Conservation (phyloP, 2,329 filamentous ascomycete species). For the Trichoderma sp. region DNA sequence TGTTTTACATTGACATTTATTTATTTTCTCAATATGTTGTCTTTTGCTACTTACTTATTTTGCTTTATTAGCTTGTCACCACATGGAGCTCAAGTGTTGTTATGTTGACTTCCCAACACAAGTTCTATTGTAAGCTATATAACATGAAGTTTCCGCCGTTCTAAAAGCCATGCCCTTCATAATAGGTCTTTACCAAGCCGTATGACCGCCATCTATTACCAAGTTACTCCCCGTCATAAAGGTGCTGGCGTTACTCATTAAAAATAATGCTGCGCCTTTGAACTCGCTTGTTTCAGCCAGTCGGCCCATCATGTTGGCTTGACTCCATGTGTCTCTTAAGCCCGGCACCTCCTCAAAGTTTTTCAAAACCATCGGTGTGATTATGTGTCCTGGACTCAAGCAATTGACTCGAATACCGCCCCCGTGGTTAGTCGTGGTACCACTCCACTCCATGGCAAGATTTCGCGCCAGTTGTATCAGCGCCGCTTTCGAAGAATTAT, state of each 20-base stretch:
- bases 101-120: no score
- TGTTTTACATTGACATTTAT: no score
- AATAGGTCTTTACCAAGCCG: background rate
- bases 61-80: no score
- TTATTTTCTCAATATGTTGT: no score
- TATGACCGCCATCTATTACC: constrained; percentile 70
- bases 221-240: constrained; percentile 77
- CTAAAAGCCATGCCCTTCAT: no score
- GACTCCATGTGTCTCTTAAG: constrained; percentile 67
- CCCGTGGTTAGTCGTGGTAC: constrained; percentile 43
- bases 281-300: constrained; percentile 70
- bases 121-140: no score
- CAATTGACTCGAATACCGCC: constrained; percentile 78
- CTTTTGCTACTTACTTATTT: no score
- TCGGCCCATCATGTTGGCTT: constrained; percentile 79
- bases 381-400: constrained; percentile 63
- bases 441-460: constrained; percentile 67
- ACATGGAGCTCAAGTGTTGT: no score
- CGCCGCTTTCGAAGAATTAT: constrained; percentile 75
- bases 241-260: constrained; percentile 69
- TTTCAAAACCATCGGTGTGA: constrained; percentile 59
- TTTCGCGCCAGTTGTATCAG: constrained; percentile 71
- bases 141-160: no score
- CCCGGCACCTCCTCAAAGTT: constrained; percentile 74
- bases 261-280: constrained; percentile 70